Percentiles rank a stretch among this genome's conserved stretches.
phyloP scores from a whole-genome alignment of 192 early-diverging fungal species.

The Backusella liffmaniae region DNA sequence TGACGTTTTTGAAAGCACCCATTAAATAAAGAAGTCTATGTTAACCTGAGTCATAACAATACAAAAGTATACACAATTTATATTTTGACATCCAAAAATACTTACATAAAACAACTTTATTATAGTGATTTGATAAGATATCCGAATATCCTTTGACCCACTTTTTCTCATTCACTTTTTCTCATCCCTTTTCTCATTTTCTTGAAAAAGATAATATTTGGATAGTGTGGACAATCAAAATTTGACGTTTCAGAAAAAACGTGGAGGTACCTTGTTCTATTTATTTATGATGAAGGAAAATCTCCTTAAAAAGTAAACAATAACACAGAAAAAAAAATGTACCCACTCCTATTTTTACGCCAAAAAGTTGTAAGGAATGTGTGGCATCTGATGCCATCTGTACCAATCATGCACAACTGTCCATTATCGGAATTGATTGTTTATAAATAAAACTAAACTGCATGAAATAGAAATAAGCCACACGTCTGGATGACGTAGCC shows the following conservation, averaged over 20 bases:
- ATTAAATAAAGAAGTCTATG: too few relatives aligned
- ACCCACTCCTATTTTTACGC: not conserved
- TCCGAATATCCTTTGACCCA: too few relatives aligned
- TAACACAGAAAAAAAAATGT: not conserved
- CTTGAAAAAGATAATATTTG: too few relatives aligned
- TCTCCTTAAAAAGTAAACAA: not conserved
- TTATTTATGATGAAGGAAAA: not conserved
- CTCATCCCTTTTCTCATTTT: too few relatives aligned
- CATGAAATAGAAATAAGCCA: not conserved
- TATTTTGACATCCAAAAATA: too few relatives aligned
- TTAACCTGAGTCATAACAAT: too few relatives aligned
- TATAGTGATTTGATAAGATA: too few relatives aligned
- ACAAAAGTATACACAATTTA: too few relatives aligned
- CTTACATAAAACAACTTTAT: too few relatives aligned
- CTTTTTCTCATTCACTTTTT: too few relatives aligned
- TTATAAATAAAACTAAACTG: not conserved
- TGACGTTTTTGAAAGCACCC: too few relatives aligned
- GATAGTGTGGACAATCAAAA: not conserved
- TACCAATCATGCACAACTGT: not conserved
- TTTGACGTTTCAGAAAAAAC: not conserved
- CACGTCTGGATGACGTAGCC: not conserved
- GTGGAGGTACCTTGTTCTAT: not conserved
- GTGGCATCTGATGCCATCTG: not conserved
- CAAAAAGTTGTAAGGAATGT: not conserved
- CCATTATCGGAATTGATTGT: not conserved